These are phyloP conservation scores for Myxozyma udenii DNA, from an alignment of 805 yeast genomes.

Conservation along the genomic window DNA sequence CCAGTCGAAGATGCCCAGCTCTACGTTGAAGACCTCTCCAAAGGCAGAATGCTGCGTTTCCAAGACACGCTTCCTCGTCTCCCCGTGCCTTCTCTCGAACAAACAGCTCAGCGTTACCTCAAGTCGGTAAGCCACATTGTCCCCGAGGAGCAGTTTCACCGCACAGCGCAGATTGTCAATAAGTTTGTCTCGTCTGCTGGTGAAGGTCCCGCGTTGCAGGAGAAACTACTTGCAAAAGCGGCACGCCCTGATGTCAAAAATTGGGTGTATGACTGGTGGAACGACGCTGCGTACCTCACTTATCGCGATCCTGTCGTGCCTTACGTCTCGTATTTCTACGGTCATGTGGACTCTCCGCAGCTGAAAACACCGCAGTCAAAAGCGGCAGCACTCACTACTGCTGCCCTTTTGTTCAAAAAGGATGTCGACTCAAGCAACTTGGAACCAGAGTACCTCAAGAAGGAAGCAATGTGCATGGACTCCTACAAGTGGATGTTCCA, in stretches of 20 bases:
- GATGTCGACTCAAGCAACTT: conserved; percentile 66
- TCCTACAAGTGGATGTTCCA: conserved; percentile 89
- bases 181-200: conserved; percentile 65
- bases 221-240: conserved; percentile 58
- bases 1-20: conserved; percentile 8
- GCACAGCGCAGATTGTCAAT: conserved; percentile 56
- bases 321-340: conserved; percentile 84
- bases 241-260: conserved; percentile 57
- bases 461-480: conserved; percentile 90
- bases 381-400: conserved; percentile 69
- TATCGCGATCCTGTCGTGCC: conserved; percentile 95
- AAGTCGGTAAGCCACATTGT: conserved; percentile 67
- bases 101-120: conserved; percentile 68
- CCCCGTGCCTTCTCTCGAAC: conserved; percentile 80
- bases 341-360: conserved; percentile 62
- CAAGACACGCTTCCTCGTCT: conserved; percentile 74
- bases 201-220: conserved; percentile 64
- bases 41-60: conserved; percentile 68
- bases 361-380: conserved; percentile 46
- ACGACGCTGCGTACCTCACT: conserved; percentile 83
- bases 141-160: conserved; percentile 49
- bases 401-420: conserved; percentile 65
- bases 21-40: conserved; percentile 41
- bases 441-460: conserved; percentile 74
- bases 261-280: conserved; percentile 94